A percentile compares a stretch with the other conserved stretches of the same genome.
Conservation (phyloP, 345 rosid species). For the Rhizophora apiculata region DNA sequence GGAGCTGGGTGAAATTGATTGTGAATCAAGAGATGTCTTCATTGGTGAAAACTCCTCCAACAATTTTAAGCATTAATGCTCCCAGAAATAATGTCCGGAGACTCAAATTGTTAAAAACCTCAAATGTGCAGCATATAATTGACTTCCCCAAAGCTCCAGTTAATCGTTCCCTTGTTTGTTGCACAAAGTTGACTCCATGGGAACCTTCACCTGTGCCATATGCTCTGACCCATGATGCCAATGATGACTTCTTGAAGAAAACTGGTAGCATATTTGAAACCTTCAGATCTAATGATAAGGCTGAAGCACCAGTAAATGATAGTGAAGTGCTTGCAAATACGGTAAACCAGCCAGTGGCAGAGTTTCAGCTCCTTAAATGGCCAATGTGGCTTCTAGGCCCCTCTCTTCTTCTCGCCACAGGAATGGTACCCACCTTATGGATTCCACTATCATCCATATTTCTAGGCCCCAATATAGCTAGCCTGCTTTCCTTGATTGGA, state of each 20-base stretch:
- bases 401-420: slow-evolving; percentile 67
- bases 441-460: slow-evolving; percentile 80
- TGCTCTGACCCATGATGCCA: slow-evolving; percentile 45
- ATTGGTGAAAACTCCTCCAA: slow-evolving; percentile 35
- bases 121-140: slow-evolving; percentile 11
- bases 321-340: slow-evolving; percentile 25
- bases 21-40: slow-evolving; percentile 50
- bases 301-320: slow-evolving; percentile 32
- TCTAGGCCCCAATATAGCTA: slow-evolving; percentile 79
- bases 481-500: slow-evolving; percentile 85
- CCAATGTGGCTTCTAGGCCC: slow-evolving; percentile 92
- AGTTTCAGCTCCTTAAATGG: slow-evolving; percentile 69
- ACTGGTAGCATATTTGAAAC: slow-evolving; percentile 54
- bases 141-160: slow-evolving; percentile 14
- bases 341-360: slow-evolving; percentile 17
- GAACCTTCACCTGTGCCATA: slow-evolving; percentile 52
- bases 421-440: slow-evolving; percentile 92
- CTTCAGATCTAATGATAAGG: slow-evolving; percentile 32
- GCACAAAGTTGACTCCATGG: slow-evolving; percentile 58
- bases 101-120: slow-evolving; percentile 27
- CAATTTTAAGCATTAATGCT: slow-evolving; percentile 20
- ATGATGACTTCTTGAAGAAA: slow-evolving; percentile 41
- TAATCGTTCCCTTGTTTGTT: slow-evolving; percentile 34
- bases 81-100: slow-evolving; percentile 29
- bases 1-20: slow-evolving; percentile 21